Percentiles rank a stretch among this genome's conserved stretches.
Conservation (phyloP, 352 stramenopile genomes). For the Phytophthora nicotianae region DNA sequence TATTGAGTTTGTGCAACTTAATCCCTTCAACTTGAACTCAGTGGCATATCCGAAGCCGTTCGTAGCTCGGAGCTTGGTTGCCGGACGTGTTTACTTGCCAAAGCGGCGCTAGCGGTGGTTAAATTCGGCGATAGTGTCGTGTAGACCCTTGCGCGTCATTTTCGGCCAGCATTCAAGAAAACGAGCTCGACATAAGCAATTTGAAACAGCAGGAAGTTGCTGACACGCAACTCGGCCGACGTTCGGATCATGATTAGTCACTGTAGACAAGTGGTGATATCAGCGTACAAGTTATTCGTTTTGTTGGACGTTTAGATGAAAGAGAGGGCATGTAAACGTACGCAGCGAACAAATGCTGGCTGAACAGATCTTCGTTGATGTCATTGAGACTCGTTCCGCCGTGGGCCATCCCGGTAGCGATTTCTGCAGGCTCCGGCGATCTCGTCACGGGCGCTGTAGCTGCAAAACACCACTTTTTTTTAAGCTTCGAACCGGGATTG, state of each 20-base stretch:
- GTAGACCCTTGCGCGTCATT: slow-evolving; percentile 85
- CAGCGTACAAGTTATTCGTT: no score
- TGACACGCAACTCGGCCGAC: slow-evolving; percentile 93
- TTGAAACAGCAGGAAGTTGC: slow-evolving; percentile 97
- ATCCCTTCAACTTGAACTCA: background rate
- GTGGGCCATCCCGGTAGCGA: slow-evolving; percentile 84
- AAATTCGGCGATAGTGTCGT: slow-evolving; percentile 82
- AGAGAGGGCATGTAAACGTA: slow-evolving; percentile 38
- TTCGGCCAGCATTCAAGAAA: slow-evolving; percentile 96
- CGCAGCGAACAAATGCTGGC: slow-evolving; percentile 74
- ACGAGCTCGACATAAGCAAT: slow-evolving; percentile 95
- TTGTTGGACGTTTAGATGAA: slow-evolving; percentile 25
- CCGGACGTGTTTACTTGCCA: slow-evolving; percentile 79
- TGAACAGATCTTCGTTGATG: slow-evolving; percentile 81
- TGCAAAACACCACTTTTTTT: slow-evolving; percentile 43
- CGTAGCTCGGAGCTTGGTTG: slow-evolving; percentile 1
- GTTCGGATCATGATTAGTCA: slow-evolving; percentile 91
- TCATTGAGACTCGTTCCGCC: slow-evolving; percentile 64
- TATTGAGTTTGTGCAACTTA: background rate
- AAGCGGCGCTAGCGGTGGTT: slow-evolving; percentile 87
- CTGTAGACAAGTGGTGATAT: no score
- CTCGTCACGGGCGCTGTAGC: slow-evolving; percentile 95
- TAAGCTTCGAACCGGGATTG: no score
- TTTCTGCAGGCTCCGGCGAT: slow-evolving; percentile 92
- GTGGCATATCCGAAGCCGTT: background rate